Evolutionary conservation across 1,284 basidiomycete genomes (phyloP), one percentile per base, ranked within the genome.

Genomic region (Trichosporon ovoides): DNA sequence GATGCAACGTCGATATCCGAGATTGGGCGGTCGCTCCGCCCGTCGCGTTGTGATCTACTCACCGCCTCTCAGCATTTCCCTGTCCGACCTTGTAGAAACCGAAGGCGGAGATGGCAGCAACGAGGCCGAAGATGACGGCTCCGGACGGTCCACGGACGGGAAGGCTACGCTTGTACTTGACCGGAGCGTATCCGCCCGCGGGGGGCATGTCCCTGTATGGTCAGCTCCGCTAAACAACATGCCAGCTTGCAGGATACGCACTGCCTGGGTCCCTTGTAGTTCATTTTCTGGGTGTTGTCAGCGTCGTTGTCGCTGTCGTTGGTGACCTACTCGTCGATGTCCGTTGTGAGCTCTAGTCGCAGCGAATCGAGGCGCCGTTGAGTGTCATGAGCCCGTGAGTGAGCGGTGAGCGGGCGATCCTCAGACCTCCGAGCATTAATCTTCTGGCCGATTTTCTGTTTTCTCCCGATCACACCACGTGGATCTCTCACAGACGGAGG

Each of bases 161-260:
- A 60, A 99, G 83, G 79, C 95, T 95, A 64, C 95, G 88, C 80
- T 94, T 95, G 84, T 97, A 98, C 78, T 88, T 88, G 81, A 98
- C 81, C 48, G 88, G 80, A 74, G 90, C 91, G 80, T 96, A 98
- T 6, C 95, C 95, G 65, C 92, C 94, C 50, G 85, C 71, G 48
- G 95, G 94, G 69, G 94, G 94, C 85, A 98, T 89, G 76, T 98
- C 95, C 80, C 95, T 98, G 73, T 33, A 33, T n/a, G n/a, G 52
- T 62, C 31, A 58, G 60, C 33, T 48, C 3, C 7, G 6, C 3
- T 12, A 5, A 3, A 13, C n/a, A 4, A n/a, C 35, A 13, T 4
- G 16, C n/a, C 16, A n/a, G 13, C 6, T 13, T 5, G 5, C n/a
- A n/a, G 24, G 2, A 12, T 3, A 48, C 43, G 43, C 43, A 48